A percentile compares a stretch with the other conserved stretches of the same genome.
These are phyloP conservation scores for Dujonia santamariae DNA, from an alignment of 1,139 yeast genomes.

Conservation along the genomic window DNA sequence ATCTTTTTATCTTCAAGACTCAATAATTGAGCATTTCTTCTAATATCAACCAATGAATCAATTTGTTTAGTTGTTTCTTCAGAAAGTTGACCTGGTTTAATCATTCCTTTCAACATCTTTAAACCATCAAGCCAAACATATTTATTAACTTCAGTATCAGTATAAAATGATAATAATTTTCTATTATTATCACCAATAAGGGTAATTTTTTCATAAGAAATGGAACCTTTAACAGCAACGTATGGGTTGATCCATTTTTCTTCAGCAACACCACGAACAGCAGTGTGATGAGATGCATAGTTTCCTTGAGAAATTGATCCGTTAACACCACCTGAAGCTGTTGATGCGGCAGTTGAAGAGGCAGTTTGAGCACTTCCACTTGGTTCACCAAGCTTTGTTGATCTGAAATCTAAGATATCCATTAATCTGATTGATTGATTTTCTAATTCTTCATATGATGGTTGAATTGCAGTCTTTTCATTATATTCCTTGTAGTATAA, in stretches of 20 bases:
- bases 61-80: constrained; percentile 60
- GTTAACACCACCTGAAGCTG: neutral
- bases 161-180: constrained; percentile 53
- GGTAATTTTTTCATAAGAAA: constrained; percentile 54
- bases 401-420: constrained; percentile 40
- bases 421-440: constrained; percentile 26
- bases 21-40: constrained; percentile 65
- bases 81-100: constrained; percentile 42
- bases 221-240: constrained; percentile 51
- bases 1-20: constrained; percentile 39
- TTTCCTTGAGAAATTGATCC: neutral
- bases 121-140: constrained; percentile 82
- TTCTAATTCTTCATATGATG: constrained; percentile 57
- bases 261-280: constrained; percentile 27
- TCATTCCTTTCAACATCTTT: constrained; percentile 50
- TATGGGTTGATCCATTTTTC: constrained; percentile 33
- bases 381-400: constrained; percentile 41
- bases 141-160: constrained; percentile 70
- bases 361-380: constrained; percentile 1
- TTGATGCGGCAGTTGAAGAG: neutral
- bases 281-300: constrained; percentile 1
- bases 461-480: constrained; percentile 44
- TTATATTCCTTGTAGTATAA: constrained; percentile 61
- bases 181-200: constrained; percentile 42
- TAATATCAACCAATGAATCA: constrained; percentile 52